Percentiles rank a stretch among this genome's conserved stretches.
Evolutionary conservation across 306 rosid species (phyloP).

Genomic region (Medicago truncatula): MtrunA17r5.0-ANR NC_053045.1:62146501-62147000

Average conservation of each 20-base stretch:
- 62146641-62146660: slow-evolving; percentile 58
- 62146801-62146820: slow-evolving; percentile 60
- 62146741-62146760: slow-evolving; percentile 23
- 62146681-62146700: slow-evolving; percentile 39
- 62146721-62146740: slow-evolving; percentile 6
- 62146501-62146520: background rate
- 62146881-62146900: slow-evolving; percentile 66
- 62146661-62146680: slow-evolving; percentile 39
- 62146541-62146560: slow-evolving; percentile 23
- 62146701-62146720: background rate
- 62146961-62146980: slow-evolving; percentile 40
- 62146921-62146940: slow-evolving; percentile 62
- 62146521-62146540: background rate
- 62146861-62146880: slow-evolving; percentile 83
- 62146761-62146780: slow-evolving; percentile 31
- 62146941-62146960: slow-evolving; percentile 54
- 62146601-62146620: slow-evolving; percentile 42
- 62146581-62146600: background rate
- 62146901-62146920: slow-evolving; percentile 78
- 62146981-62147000: slow-evolving; percentile 45
- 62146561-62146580: slow-evolving; percentile 20
- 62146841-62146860: slow-evolving; percentile 70
- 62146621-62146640: slow-evolving; percentile 49
- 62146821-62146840: slow-evolving; percentile 89
- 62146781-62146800: slow-evolving; percentile 39